phyloP scores from a whole-genome alignment of 139 green algal species.

The Chlamydomonas schloesseri region DNA sequence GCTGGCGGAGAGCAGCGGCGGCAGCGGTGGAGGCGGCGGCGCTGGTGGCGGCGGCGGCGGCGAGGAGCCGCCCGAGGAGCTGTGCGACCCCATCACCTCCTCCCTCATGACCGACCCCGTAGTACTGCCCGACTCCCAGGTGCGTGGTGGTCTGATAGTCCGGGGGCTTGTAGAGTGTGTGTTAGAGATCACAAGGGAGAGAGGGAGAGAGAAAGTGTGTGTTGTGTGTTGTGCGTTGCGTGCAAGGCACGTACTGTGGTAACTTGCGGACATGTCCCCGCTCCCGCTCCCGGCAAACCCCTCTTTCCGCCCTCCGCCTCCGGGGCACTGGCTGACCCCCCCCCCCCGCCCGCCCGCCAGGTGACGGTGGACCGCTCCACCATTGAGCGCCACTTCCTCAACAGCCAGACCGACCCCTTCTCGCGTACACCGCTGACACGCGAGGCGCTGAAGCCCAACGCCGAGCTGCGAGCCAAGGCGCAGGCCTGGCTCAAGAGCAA shows the following conservation, averaged over 20 bases:
- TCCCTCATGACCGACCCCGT: constrained; percentile 83
- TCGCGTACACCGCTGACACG: constrained; percentile 66
- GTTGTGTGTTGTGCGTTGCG: no score
- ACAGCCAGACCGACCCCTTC: constrained; percentile 81
- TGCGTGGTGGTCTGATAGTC: no score
- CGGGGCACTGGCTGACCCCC: no score
- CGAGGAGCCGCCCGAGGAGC: constrained; percentile 68
- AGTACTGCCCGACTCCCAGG: constrained; percentile 71
- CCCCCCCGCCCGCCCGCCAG: no score
- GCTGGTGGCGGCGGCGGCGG: background rate
- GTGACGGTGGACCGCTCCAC: constrained; percentile 73
- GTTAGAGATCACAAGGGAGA: no score
- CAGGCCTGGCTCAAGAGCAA: constrained; percentile 50
- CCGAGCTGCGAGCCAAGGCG: constrained; percentile 60
- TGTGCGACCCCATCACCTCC: constrained; percentile 74
- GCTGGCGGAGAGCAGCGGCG: constrained; percentile 4
- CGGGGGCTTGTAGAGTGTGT: no score
- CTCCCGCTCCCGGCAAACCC: no score
- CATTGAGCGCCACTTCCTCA: constrained; percentile 77
- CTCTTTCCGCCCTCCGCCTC: no score
- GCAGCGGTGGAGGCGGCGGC: background rate
- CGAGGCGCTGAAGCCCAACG: constrained; percentile 62
- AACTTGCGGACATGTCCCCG: no score
- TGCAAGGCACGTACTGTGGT: no score
- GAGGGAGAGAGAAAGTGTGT: no score